Base-by-base conservation (phyloP, 2,329 filamentous ascomycete genomes). In the Elsinoe batatas region DNA sequence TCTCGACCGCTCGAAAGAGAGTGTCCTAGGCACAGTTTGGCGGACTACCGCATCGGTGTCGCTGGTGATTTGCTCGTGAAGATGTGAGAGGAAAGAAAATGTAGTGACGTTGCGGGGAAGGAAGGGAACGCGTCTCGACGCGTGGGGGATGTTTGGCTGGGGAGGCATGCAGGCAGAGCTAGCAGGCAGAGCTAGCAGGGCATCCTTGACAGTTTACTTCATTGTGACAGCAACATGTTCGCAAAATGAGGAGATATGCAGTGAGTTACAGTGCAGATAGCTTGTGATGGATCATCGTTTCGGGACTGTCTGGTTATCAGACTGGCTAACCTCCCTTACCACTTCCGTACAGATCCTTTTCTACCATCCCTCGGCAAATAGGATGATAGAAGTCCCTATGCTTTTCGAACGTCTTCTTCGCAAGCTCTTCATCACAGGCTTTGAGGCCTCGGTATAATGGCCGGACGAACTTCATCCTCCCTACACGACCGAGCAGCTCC, bases 381-480 rank as follows among this genome's bases (percentile, higher is more conserved):
- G 93, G 93, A 67, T 97, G 91, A 68, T 97, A 98, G 67, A 97
- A 97, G 60, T 90, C 84, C 71, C 80, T 87, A 69, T 95, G 85
- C 78, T 85, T 86, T 72, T 87, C 80, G 71, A 95, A 96, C 0
- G 91, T 95, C 68, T 82, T 76, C 54, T 91, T 71, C 0, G 93
- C 91, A 64, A 95, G 71, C 22, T 82, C 74, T 46, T 81, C 76
- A 71, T 96, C 85, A 37, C 87, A 81, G 68, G 83, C 82, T 65
- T 85, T 84, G 62, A 98, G 73, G 50, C 81, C 79, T 59, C 85
- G 79, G 73, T 85, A 96, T 65, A 97, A 72, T 18, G 91, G 89
- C 47, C 91, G 78, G 58, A 97, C 91, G 70, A 91, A 97, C 79
- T 97, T 97, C 93, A 98, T 97, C 57, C 93, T 78, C 11, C 93